phyloP scores from a whole-genome alignment of 768 basidiomycete genomes.

The Rhizopogon vesiculosus region DNA sequence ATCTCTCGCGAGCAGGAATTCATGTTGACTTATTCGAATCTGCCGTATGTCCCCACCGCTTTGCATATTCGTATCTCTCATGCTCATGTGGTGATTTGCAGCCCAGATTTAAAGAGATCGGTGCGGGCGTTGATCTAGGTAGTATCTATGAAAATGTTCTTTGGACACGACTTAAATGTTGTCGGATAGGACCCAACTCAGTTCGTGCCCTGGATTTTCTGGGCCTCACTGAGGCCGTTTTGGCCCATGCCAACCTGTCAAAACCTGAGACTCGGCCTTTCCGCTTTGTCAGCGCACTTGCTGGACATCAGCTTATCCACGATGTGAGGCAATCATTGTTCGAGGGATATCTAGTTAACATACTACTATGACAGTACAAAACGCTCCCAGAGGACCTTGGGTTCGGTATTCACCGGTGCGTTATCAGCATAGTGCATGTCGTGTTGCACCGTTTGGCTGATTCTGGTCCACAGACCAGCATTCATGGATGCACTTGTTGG shows the following conservation, averaged over 20 bases:
- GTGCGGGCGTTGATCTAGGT: slow-evolving; percentile 54
- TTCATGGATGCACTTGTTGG: slow-evolving; percentile 46
- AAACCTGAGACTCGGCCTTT: slow-evolving; percentile 29
- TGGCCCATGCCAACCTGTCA: slow-evolving; percentile 32
- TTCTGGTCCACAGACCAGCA: slow-evolving; percentile 32
- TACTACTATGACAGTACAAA: slow-evolving; percentile 24
- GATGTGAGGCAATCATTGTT: slow-evolving; percentile 30
- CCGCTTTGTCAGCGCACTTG: slow-evolving; percentile 37
- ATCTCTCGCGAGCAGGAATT: slow-evolving; percentile 37
- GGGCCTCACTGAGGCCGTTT: slow-evolving; percentile 38
- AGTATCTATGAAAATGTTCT: not conserved
- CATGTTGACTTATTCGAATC: slow-evolving; percentile 49
- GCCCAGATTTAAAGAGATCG: slow-evolving; percentile 47
- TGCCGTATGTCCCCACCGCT: slow-evolving; percentile 28
- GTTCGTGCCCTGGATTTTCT: slow-evolving; percentile 39
- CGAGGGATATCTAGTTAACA: not conserved
- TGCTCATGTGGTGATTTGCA: slow-evolving; percentile 12
- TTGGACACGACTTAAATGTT: not conserved
- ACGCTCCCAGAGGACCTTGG: slow-evolving; percentile 30
- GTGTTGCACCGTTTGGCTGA: not conserved
- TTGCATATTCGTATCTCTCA: not conserved
- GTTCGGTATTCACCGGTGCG: slow-evolving; percentile 42
- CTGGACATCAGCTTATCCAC: slow-evolving; percentile 38
- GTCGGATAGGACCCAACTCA: slow-evolving; percentile 43
- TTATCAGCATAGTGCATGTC: not conserved